Base-by-base conservation (phyloP, 306 rosid species). In the Begonia loranthoides region DNA sequence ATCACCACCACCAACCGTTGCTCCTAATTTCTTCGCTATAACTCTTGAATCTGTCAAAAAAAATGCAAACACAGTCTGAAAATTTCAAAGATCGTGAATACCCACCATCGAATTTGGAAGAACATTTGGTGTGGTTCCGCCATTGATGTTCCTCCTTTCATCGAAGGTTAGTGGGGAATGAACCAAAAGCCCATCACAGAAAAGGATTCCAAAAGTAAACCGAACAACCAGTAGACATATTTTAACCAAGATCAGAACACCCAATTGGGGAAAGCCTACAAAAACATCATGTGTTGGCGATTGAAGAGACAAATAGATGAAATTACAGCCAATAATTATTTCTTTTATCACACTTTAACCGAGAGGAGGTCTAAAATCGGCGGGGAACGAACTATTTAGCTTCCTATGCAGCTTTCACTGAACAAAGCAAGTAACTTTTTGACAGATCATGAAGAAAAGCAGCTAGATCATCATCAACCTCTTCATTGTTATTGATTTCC, bases 41-140 rank as follows among this genome's bases (percentile, higher is more conserved):
- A 55, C 66, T 74, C 70, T 60, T 52, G 72, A 70, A 28, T 28
- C 36, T 28, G 36, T 28, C 36, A 7, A 28, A 28, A 28, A 28
- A 5, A 28, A 22, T 28, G 36, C 36, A 7, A 7, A 28, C 9
- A 28, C 22, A 19, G 3, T 19, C 36, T 28, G 36, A 5, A 28
- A 28, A 28, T 28, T 28, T 28, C 36, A 28, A 28, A 28, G 36
- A 28, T 28, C 9, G 36, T 8, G 36, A 7, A 28, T 28, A 1
- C 8, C 36, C 36, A 7, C 8, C 6, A 7, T 4, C 36, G 36
- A 28, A 28, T 28, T 28, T 28, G 8, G 36, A 28, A 4, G 36
- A 28, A 28, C 36, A 8, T 28, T 28, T 28, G 8, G 1, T 7
- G 36, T 28, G 36, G 36, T 19, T 19, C 22, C 22, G 22, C 22